Conservation (phyloP, 176 grass and related monocot genomes). For the Oryza officinalis region DNA sequence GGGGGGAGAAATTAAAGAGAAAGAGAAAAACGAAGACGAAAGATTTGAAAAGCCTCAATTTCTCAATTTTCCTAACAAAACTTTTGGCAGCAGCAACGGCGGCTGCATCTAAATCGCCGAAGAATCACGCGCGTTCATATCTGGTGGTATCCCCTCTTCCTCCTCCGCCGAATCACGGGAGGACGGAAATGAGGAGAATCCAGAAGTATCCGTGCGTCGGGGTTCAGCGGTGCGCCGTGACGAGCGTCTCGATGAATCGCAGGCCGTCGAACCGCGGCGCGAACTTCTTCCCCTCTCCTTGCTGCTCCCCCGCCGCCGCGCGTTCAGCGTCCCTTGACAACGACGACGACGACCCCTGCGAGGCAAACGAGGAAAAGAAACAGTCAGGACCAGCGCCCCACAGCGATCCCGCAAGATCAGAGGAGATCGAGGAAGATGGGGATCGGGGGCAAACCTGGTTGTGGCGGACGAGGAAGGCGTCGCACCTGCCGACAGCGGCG, state of each 20-base stretch:
- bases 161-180: not conserved
- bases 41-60: not conserved
- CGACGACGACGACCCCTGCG: conserved; percentile 20
- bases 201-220: too few relatives aligned
- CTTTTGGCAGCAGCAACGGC: conserved; percentile 7
- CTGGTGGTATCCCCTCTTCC: not conserved
- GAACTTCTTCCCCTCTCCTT: conserved; percentile 8
- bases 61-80: conserved; percentile 40
- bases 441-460: not conserved
- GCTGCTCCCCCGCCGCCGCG: not conserved
- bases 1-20: not conserved
- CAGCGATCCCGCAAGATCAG: not conserved
- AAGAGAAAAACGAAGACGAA: too few relatives aligned
- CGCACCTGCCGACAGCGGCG: conserved; percentile 37
- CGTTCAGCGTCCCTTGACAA: not conserved
- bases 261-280: conserved; percentile 60
- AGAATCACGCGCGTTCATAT: not conserved
- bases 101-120: conserved; percentile 17
- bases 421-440: not conserved
- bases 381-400: not conserved
- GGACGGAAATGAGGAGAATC: not conserved
- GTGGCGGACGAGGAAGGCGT: conserved; percentile 23
- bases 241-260: conserved; percentile 58
- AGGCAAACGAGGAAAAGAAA: not conserved
- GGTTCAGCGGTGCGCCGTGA: conserved; percentile 56